Evolutionary conservation across 208 protist species (phyloP), one percentile per base, ranked within the genome.

Genomic region (Acanthamoeba castellanii): DNA sequence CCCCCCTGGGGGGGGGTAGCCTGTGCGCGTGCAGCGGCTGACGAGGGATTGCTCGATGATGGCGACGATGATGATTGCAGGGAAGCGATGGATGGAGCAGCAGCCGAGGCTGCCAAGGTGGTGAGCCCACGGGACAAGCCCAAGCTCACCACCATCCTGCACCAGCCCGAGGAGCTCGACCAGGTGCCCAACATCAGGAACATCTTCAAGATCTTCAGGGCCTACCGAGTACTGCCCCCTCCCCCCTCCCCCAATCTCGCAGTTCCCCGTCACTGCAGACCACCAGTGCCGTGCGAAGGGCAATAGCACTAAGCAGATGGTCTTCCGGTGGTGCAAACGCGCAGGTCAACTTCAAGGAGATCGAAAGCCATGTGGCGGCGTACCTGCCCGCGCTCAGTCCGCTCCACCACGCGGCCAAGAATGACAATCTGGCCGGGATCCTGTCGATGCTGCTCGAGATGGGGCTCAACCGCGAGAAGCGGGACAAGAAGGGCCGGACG

Each of bases 401-500:
- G 74, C 74, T 84, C 0, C 74, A 84, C 27, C 74, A 55, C 45
- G 74, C 74, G 74, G 34, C 74, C 13, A 84, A 84, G 37, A 84
- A 55, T 42, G 74, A 84, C 74, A 84, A 84, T 25, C 74, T 55
- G 22, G 34, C 37, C 5, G 34, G 45, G 1, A 84, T 84, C 11
- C 74, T 84, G 13, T 11, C 45, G 7, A 45, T 84, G 42, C 74
- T 84, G 34, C 18, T 84, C 37, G 74, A 84, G 42, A 20, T 84
- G 34, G 74, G 74, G 18, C 45, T 84, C 74, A 84, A 84, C 32
- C 74, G 74, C 34, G 74, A 84, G 27, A 84, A 84, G 74, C 74
- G 74, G 27, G 74, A 84, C 45, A 84, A 84, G 42, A 84, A 84
- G 74, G 74, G 74, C 74, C 74, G 74, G 4, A 84, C 74, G 74